These are phyloP conservation scores for Yarrowia divulgata DNA, from an alignment of 805 yeast species.

Conservation along the genomic window DNA sequence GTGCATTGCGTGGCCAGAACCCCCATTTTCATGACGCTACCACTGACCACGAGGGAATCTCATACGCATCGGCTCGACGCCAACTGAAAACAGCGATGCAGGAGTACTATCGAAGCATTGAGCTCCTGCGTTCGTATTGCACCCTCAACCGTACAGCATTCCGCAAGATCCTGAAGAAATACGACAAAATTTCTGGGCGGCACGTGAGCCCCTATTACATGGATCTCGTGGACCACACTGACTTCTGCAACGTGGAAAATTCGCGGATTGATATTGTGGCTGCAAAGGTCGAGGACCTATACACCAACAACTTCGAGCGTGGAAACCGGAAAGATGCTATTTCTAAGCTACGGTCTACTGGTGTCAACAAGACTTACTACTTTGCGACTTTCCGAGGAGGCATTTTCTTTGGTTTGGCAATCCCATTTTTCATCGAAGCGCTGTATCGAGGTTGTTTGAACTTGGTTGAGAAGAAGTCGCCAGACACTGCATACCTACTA, in stretches of 20 bases:
- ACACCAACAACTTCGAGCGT: constrained; percentile 68
- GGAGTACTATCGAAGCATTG: constrained; percentile 77
- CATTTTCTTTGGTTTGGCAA: constrained; percentile 67
- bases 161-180: constrained; percentile 87
- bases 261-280: constrained; percentile 71
- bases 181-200: constrained; percentile 72
- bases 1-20: constrained; percentile 41
- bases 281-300: constrained; percentile 70
- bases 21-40: constrained; percentile 13
- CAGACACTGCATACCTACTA: constrained; percentile 66
- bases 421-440: constrained; percentile 72
- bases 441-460: constrained; percentile 60
- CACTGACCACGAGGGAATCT: constrained; percentile 51
- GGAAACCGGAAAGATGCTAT: constrained; percentile 75
- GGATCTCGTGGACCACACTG: constrained; percentile 63
- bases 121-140: constrained; percentile 72
- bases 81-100: constrained; percentile 71
- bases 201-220: constrained; percentile 58
- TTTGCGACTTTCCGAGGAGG: constrained; percentile 65
- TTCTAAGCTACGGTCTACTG: constrained; percentile 67
- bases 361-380: constrained; percentile 52
- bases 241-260: constrained; percentile 61
- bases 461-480: constrained; percentile 53
- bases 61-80: constrained; percentile 69
- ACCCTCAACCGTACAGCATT: constrained; percentile 85